Percentiles rank a stretch among this genome's conserved stretches.
Conservation (phyloP, 1,139 yeast species). For the Lodderomyces beijingensis region DNA sequence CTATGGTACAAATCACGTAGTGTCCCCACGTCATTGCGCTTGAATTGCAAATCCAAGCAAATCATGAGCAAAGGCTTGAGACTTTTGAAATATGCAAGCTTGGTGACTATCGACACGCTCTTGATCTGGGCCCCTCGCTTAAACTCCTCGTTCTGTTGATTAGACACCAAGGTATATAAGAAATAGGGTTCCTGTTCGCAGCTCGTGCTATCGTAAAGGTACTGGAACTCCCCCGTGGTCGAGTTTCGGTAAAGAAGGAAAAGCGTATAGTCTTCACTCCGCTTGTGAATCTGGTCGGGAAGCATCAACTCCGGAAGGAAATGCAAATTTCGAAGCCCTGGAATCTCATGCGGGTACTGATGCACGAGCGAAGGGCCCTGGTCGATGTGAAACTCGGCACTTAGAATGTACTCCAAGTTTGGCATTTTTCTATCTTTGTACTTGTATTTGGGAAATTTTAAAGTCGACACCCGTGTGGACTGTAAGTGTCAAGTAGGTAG, state of each 20-base stretch:
- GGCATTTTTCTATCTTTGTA: conserved; percentile 11
- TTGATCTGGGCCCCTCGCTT: conserved; percentile 56
- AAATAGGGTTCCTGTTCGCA: conserved; percentile 45
- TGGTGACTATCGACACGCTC: conserved; percentile 52
- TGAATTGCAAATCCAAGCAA: conserved; percentile 47
- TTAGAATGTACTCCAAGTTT: conserved; percentile 42
- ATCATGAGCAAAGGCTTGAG: conserved; percentile 56
- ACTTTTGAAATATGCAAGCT: conserved; percentile 48
- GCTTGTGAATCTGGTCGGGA: conserved; percentile 58
- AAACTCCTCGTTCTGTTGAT: conserved; percentile 40
- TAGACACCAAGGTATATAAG: conserved; percentile 54
- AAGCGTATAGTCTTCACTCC: conserved; percentile 58
- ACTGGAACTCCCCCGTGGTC: conserved; percentile 39
- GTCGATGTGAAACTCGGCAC: conserved; percentile 58
- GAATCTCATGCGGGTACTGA: conserved; percentile 45
- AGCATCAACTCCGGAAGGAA: conserved; percentile 57
- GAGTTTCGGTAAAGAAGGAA: conserved; percentile 45
- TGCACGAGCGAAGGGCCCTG: conserved; percentile 50
- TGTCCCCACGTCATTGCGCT: conserved; percentile 18
- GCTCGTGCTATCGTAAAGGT: conserved; percentile 25
- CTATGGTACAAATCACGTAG: conserved; percentile 29
- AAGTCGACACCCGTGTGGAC: too few species aligned
- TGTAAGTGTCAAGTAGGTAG: too few species aligned
- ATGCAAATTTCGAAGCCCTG: conserved; percentile 37
- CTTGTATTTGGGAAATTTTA: too few species aligned